Base-by-base conservation (phyloP, 2,329 filamentous ascomycete species). In the Beauveria rudraprayagi region DNA sequence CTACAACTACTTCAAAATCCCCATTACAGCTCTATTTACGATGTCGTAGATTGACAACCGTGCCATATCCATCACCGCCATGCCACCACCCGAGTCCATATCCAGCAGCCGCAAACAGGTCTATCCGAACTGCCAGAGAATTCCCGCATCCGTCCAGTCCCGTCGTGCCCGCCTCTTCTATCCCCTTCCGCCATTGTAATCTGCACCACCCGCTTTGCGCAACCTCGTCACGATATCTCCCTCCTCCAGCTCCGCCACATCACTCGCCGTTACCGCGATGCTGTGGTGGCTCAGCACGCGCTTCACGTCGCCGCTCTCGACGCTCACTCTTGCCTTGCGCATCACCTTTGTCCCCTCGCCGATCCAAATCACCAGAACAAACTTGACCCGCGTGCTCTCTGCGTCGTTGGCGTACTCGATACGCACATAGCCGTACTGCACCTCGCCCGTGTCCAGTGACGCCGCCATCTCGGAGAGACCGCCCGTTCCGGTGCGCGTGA, bases 321-420 rank as follows among this genome's bases (percentile, higher is more conserved):
- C 84, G 69, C 81, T 84, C 65, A 88, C 86, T 66, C 86, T 80
- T 10, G 86, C 86, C 72, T 87, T 88, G 66, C 86, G 80, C 86
- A 89, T 89, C 62, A 88, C 81, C 73, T 83, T 84, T 1, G 85
- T 86, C 63, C 75, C 71, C 71, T 81, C 78, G 70, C 86, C 86
- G 71, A 88, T 87, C 86, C 86, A 90, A 65, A 88, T 80, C 37
- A 89, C 75, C 54, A 90, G 78, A 54, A 77, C 80, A 70, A 89
- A 89, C 75, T 90, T 90, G 69, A 88, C 82, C 43, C 87, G 78
- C 69, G 77, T 85, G 73, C 80, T 84, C 77, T 90, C 87, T 65
- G 83, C 83, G 72, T 90, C 86, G 75, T 89, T 89, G 70, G 85
- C 85, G 72, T 89, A 84, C 76, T 88, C 84, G 71, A 87, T 76